Conservation (phyloP, 345 rosid species). For the Ailanthus altissimus region DNA sequence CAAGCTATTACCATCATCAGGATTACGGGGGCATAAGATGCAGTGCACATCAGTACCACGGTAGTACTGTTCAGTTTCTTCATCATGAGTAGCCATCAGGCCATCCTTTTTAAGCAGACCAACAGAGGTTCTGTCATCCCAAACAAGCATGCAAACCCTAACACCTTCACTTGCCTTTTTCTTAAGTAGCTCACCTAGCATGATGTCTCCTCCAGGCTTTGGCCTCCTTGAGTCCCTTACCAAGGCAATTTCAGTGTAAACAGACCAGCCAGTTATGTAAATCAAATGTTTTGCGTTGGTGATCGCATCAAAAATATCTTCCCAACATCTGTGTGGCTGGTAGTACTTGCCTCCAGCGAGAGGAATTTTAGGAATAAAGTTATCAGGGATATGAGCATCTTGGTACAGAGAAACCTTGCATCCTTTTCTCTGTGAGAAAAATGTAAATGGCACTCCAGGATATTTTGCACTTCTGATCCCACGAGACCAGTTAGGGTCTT, state of each 20-base stretch:
- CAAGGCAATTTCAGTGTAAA: constrained; percentile 81
- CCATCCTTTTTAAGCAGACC: constrained; percentile 85
- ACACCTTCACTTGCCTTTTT: constrained; percentile 94
- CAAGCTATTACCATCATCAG: constrained; percentile 96
- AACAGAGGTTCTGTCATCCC: constrained; percentile 99
- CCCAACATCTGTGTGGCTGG: constrained; percentile 96
- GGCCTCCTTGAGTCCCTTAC: constrained; percentile 94
- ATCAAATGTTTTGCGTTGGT: constrained; percentile 83
- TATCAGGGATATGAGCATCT: constrained; percentile 91
- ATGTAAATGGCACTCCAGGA: constrained; percentile 95
- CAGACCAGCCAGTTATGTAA: constrained; percentile 99
- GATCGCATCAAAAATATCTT: constrained; percentile 88
- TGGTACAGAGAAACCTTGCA: constrained; percentile 91
- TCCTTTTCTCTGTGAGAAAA: constrained; percentile 79
- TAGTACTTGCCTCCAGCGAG: constrained; percentile 84
- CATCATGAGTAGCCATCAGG: constrained; percentile 95
- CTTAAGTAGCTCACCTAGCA: constrained; percentile 83
- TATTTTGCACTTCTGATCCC: constrained; percentile 71
- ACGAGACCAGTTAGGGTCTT: constrained; percentile 61
- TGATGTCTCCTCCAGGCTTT: constrained; percentile 86
- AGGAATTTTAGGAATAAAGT: constrained; percentile 81
- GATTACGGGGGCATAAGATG: constrained; percentile 89
- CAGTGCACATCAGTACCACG: constrained; percentile 76
- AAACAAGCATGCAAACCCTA: constrained; percentile 82
- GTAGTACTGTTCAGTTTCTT: constrained; percentile 79